phyloP scores from a whole-genome alignment of 148 eudicot species.

The Limonium bicolor region DNA sequence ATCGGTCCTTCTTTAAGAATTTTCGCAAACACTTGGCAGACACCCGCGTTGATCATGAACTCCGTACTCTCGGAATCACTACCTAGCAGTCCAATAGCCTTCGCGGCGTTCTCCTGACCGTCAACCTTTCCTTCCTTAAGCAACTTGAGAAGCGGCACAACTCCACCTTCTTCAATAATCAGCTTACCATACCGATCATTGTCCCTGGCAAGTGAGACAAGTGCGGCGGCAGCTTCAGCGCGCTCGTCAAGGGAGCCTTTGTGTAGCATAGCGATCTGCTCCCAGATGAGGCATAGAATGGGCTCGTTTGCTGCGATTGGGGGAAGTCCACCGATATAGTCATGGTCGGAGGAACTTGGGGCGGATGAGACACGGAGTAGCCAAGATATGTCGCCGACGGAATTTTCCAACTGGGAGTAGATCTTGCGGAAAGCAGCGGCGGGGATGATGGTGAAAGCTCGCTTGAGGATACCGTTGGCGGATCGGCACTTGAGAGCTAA shows the following conservation, averaged over 20 bases:
- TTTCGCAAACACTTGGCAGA: constrained; percentile 62
- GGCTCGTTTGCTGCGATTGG: constrained; percentile 98
- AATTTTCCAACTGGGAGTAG: constrained; percentile 49
- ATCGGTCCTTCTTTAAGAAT: constrained; percentile 78
- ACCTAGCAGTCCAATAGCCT: constrained; percentile 64
- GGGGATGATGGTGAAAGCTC: constrained; percentile 74
- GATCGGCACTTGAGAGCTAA: constrained; percentile 54
- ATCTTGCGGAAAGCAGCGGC: constrained; percentile 67
- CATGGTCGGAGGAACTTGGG: constrained; percentile 19
- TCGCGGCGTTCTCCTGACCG: constrained; percentile 81
- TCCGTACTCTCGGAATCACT: constrained; percentile 65
- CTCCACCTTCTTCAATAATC: constrained; percentile 87
- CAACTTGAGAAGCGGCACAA: constrained; percentile 53
- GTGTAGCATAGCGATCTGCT: constrained; percentile 63
- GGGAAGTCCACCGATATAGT: constrained; percentile 58
- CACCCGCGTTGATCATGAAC: constrained; percentile 68
- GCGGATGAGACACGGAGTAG: constrained; percentile 57
- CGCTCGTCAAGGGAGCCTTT: constrained; percentile 49
- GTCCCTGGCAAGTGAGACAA: constrained; percentile 70
- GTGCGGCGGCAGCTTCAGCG: constrained; percentile 65
- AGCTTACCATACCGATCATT: constrained; percentile 67
- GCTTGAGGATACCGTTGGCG: constrained; percentile 56
- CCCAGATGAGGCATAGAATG: constrained; percentile 79
- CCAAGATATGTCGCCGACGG: constrained; percentile 70
- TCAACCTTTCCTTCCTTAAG: constrained; percentile 75